These are phyloP conservation scores for Saitozyma sp. DNA, from an alignment of 768 basidiomycete genomes.

Conservation along the genomic window DNA sequence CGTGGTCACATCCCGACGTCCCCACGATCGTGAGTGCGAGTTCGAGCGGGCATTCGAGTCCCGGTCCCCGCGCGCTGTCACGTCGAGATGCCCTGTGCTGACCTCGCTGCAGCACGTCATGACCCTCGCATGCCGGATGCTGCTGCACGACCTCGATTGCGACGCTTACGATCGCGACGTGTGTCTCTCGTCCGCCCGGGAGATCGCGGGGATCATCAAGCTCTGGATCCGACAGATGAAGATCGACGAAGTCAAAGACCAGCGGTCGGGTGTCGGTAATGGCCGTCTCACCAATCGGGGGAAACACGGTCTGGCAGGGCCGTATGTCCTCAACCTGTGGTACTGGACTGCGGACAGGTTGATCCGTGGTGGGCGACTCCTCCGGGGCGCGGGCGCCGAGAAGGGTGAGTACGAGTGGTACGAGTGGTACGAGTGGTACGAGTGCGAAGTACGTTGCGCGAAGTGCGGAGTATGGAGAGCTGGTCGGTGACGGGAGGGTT, in stretches of 20 bases:
- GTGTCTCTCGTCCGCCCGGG: slow-evolving; percentile 5
- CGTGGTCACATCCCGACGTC: slow-evolving; percentile 19
- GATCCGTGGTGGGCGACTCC: slow-evolving; percentile 12
- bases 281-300: neutral
- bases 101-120: slow-evolving; percentile 8
- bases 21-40: slow-evolving; percentile 18
- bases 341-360: slow-evolving; percentile 20
- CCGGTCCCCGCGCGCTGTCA: too few species aligned
- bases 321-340: slow-evolving; percentile 20
- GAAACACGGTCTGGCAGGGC: slow-evolving; percentile 18
- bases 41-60: too few species aligned
- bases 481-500: too few species aligned
- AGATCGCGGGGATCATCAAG: slow-evolving; percentile 12
- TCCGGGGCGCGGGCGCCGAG: slow-evolving; percentile 9
- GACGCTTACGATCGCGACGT: slow-evolving; percentile 12
- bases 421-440: too few species aligned
- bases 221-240: slow-evolving; percentile 10
- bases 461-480: too few species aligned
- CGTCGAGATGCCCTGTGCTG: neutral
- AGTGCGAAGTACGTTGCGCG: too few species aligned
- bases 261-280: neutral
- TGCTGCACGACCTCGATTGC: slow-evolving; percentile 13
- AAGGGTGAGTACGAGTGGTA: too few species aligned
- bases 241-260: neutral
- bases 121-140: slow-evolving; percentile 11